phyloP scores from a whole-genome alignment of 352 stramenopile genomes.

The Globisporangium okanoganense region DNA sequence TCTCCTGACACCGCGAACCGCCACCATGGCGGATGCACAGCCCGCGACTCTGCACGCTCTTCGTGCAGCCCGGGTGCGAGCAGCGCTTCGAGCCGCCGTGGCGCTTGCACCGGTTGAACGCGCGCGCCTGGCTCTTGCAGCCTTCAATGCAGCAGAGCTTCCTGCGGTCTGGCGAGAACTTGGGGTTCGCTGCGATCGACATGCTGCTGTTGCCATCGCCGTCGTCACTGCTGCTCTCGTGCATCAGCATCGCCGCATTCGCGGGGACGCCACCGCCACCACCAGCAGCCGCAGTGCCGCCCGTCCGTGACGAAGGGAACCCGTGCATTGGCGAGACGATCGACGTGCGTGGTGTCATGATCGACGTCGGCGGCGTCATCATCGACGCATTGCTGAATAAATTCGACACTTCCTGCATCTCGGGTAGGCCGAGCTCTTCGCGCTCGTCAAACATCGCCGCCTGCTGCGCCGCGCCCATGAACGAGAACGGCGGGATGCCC shows the following conservation, averaged over 20 bases:
- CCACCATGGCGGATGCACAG: constrained; percentile 68
- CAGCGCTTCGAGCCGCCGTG: constrained; percentile 84
- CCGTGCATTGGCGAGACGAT: constrained; percentile 14
- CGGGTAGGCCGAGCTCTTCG: constrained; percentile 8
- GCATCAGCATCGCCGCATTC: constrained; percentile 1
- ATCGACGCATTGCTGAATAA: constrained; percentile 14
- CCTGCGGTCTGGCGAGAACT: constrained; percentile 65
- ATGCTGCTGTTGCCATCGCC: constrained; percentile 3
- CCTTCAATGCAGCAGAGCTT: constrained; percentile 73
- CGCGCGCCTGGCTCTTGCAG: constrained; percentile 76
- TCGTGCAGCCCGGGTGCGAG: constrained; percentile 62
- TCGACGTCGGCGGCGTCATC: constrained; percentile 16
- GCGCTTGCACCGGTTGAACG: constrained; percentile 83
- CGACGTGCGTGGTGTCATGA: constrained; percentile 12
- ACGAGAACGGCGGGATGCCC: constrained; percentile 4
- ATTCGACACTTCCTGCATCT: constrained; percentile 15
- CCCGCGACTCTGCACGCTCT: constrained; percentile 74
- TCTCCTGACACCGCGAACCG: constrained; percentile 72
- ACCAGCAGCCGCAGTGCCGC: not conserved
- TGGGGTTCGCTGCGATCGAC: constrained; percentile 21
- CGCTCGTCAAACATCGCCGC: constrained; percentile 13
- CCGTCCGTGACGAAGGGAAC: constrained; percentile 1
- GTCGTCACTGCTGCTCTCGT: constrained; percentile 15
- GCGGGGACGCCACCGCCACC: not conserved
- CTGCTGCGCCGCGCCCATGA: constrained; percentile 3